Evolutionary conservation across 306 rosid genomes (phyloP), one percentile per base, ranked within the genome.

Genomic region (Citrullus colocynthis): DNA sequence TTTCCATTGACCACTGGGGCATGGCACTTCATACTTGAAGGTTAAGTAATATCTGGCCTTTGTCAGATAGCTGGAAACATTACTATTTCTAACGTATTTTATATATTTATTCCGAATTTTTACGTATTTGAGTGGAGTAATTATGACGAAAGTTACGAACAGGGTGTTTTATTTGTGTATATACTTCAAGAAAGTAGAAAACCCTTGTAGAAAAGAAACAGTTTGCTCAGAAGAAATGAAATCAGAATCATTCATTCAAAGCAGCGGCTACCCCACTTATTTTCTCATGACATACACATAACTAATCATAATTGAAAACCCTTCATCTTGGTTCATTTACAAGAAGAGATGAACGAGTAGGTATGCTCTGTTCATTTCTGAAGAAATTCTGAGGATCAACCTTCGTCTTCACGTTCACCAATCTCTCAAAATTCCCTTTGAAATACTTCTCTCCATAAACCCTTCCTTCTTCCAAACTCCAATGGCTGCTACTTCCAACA

Each of bases 361-460:
- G 86, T 37, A 85, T 80, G 13, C 86, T 85, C 49, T 85, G 86
- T 60, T 82, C 84, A 63, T 83, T 65, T 14, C 79, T 80, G 66
- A 85, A 85, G 54, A 85, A 85, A 44, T 83, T 85, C 3, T 42
- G 34, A 45, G 86, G 86, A 75, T 85, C 86, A 0, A 80, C 77
- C 36, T 7, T 17, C 1, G 84, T 80, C 76, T 85, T 85, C 2
- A 79, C 72, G 7, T 51, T 12, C 2, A 82, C 86, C 37, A 83
- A 36, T 49, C 83, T 67, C 0, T 83, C 79, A 42, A 80, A 85
- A 57, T 82, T 85, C 1, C 60, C 62, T 70, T 69, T 78, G 44
- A 80, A 85, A 55, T 80, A 85, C 81, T 58, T 85, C 3, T 1
- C 39, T 6, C 88, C 86, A 42, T 81, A 85, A 4, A 82, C 84